Evolutionary conservation across 192 early-diverging fungal genomes (phyloP).

Genomic region (Neocallimastix lanati): DNA sequence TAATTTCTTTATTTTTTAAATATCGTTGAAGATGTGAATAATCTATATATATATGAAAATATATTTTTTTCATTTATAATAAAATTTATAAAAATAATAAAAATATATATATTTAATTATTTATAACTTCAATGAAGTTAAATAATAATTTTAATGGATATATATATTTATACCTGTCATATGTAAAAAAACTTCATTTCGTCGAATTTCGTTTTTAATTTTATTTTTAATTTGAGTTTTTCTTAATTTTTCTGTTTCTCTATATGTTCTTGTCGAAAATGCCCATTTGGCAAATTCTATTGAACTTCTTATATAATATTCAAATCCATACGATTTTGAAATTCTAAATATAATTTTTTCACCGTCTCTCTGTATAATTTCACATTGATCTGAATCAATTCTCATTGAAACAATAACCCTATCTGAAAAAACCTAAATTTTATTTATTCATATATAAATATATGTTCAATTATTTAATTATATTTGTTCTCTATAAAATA

Average conservation of each 20-base stretch:
- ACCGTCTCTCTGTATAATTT: neutral
- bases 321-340: neutral
- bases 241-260: neutral
- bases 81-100: no score
- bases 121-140: no score
- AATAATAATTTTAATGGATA: no score
- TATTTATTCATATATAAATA: no score
- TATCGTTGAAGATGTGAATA: no score
- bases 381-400: neutral
- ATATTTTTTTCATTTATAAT: no score
- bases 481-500: no score
- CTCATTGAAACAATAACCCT: neutral
- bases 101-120: no score
- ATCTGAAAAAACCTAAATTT: neutral
- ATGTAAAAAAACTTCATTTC: neutral
- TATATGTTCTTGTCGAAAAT: neutral
- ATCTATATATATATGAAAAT: no score
- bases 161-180: neutral
- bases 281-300: neutral
- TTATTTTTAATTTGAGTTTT: neutral
- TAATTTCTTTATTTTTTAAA: neutral
- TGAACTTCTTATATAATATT: neutral
- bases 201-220: neutral
- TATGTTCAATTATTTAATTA: no score
- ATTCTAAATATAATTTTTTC: neutral